Evolutionary conservation across 2,329 filamentous ascomycete species (phyloP), one percentile per base, ranked within the genome.

Genomic region (Fusarium fujikuroi): DNA sequence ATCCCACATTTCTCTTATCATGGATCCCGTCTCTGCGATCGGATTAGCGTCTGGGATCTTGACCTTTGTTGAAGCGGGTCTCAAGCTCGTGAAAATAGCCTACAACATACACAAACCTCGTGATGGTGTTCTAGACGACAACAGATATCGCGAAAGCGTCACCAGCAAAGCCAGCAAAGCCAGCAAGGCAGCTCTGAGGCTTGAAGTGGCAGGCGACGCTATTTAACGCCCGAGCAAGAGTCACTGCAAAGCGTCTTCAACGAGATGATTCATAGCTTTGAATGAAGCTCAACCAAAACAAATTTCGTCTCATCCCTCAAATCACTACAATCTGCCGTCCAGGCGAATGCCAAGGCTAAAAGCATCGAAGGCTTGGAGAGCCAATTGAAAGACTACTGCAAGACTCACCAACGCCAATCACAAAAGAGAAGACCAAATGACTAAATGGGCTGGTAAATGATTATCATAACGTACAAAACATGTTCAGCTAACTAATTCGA

Each of bases 231-330:
- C 3, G 19, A 43, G 10, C 58, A 36, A 25, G 1, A 54, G 15
- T 42, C 46, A 2, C n/a, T 60, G 37, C 21, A 40, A 21, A 2
- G 12, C 7, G 4, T 30, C 47, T 23, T 60, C 37, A 28, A 5
- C 30, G 4, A 15, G 30, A 15, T 11, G 36, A 11, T 0, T 43
- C 9, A 15, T 9, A 1, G 5, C 3, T 7, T 5, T 60, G 5
- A 3, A 23, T 1, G 2, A 36, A 3, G 23, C 36, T 3, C 36
- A 43, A 1, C 37, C 47, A 0, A 43, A 54, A 11, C 3, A 3
- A 4, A 18, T 12, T 1, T 32, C 37, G 0, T n/a, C 36, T 1
- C 28, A 42, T 12, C 5, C 12, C 4, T 34, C 5, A 53, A 18
- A 9, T n/a, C 18, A 3, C 5, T 34, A 7, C 15, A 28, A 28